A percentile compares a stretch with the other conserved stretches of the same genome.
These are phyloP conservation scores for Epichloe baconii DNA, from an alignment of 2,329 filamentous ascomycete genomes.

Conservation along the genomic window DNA sequence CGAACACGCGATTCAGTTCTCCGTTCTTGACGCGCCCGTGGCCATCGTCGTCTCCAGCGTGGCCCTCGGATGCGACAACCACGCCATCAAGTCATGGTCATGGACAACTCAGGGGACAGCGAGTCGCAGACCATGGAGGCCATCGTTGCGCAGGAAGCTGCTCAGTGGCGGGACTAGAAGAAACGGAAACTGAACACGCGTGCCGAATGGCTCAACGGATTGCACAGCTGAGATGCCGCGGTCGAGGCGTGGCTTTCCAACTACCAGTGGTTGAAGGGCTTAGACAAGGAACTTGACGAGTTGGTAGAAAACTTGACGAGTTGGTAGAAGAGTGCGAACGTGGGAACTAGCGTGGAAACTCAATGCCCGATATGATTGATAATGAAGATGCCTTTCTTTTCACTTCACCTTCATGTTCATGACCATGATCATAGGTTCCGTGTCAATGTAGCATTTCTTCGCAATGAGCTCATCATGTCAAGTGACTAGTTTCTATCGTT, in stretches of 20 bases:
- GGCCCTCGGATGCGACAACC: constrained; percentile 8
- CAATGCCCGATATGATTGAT: not conserved
- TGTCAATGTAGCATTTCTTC: too few relatives aligned
- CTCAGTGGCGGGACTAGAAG: constrained; percentile 10
- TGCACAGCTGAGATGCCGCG: not conserved
- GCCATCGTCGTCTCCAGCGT: constrained; percentile 13
- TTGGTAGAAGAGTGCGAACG: not conserved
- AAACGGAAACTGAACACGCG: not conserved
- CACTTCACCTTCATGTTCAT: too few relatives aligned
- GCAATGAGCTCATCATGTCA: too few relatives aligned
- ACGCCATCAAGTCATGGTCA: constrained; percentile 14
- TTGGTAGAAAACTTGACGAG: not conserved
- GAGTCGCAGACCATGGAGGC: constrained; percentile 12
- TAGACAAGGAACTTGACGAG: not conserved
- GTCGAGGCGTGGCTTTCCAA: not conserved
- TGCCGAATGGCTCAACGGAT: not conserved
- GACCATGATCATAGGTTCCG: too few relatives aligned
- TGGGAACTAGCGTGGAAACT: not conserved
- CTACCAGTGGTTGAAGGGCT: not conserved
- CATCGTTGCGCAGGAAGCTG: constrained; percentile 11
- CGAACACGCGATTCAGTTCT: constrained; percentile 19
- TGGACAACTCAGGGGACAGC: constrained; percentile 14
- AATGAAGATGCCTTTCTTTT: not conserved
- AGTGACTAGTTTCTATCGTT: too few relatives aligned
- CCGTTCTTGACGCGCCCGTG: constrained; percentile 12